A percentile compares a stretch with the other conserved stretches of the same genome.
phyloP scores from a whole-genome alignment of 1,139 yeast genomes.

The Pichia sp. region DNA sequence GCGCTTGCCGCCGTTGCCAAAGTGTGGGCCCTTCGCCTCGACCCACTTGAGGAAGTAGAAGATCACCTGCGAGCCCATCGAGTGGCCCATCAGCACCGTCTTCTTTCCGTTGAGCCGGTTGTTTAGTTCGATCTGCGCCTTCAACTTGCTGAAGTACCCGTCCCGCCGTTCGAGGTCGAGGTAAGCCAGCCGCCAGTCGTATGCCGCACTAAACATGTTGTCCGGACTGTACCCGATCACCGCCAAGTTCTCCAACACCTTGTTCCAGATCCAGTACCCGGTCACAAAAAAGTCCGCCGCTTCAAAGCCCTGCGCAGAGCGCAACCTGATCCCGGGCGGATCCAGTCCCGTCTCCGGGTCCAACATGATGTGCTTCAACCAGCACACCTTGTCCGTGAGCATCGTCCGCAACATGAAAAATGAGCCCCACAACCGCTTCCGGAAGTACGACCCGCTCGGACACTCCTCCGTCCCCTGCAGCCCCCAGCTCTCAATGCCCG shows the following conservation, averaged over 20 bases:
- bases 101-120: constrained; percentile 57
- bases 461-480: constrained; percentile 60
- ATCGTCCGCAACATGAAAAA: constrained; percentile 91
- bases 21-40: constrained; percentile 73
- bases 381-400: constrained; percentile 87
- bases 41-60: constrained; percentile 93
- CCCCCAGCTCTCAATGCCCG: constrained; percentile 95
- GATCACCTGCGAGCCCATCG: constrained; percentile 92
- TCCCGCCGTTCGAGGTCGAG: constrained; percentile 84
- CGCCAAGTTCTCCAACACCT: constrained; percentile 84
- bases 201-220: constrained; percentile 84
- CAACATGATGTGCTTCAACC: constrained; percentile 86
- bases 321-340: constrained; percentile 70
- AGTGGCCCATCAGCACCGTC: constrained; percentile 79
- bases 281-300: constrained; percentile 96
- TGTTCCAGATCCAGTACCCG: constrained; percentile 99
- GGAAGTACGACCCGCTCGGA: constrained; percentile 76
- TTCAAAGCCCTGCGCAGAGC: constrained; percentile 96
- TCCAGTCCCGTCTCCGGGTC: constrained; percentile 91
- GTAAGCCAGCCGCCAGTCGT: constrained; percentile 94
- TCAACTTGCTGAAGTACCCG: constrained; percentile 73
- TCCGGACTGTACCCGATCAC: constrained; percentile 92
- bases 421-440: constrained; percentile 94
- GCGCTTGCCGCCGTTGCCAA: constrained; percentile 79
- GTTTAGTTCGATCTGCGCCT: constrained; percentile 62